These are phyloP conservation scores for Erysiphe pulchra DNA, from an alignment of 2,329 filamentous ascomycete genomes.

Conservation along the genomic window DNA sequence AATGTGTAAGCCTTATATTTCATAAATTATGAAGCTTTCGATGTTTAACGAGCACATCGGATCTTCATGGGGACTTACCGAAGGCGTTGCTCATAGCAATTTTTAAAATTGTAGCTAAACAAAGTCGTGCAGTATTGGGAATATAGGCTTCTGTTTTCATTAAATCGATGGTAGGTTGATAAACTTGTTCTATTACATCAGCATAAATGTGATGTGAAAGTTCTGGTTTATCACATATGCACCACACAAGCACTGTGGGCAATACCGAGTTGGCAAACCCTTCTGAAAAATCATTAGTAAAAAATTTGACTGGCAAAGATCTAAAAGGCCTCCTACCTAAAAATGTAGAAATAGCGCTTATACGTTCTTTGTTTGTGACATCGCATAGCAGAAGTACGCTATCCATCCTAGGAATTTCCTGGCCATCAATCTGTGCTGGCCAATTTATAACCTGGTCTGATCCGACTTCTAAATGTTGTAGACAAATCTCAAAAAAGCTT, in stretches of 20 bases:
- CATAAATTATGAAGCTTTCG: too few species aligned
- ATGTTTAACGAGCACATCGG: too few species aligned
- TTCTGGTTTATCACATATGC: slow-evolving; percentile 64
- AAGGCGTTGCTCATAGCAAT: slow-evolving; percentile 27
- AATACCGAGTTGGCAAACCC: slow-evolving; percentile 46
- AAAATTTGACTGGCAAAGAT: not conserved
- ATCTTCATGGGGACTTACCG: too few species aligned
- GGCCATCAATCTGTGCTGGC: slow-evolving; percentile 43
- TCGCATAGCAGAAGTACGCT: slow-evolving; percentile 74
- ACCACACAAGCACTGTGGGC: slow-evolving; percentile 61
- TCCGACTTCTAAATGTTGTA: slow-evolving; percentile 36
- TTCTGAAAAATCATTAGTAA: slow-evolving; percentile 22
- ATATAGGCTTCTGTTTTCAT: slow-evolving; percentile 47
- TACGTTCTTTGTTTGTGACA: slow-evolving; percentile 51
- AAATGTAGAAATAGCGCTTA: slow-evolving; percentile 47
- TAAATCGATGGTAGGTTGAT: slow-evolving; percentile 42
- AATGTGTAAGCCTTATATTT: too few species aligned
- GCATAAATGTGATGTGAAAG: slow-evolving; percentile 46
- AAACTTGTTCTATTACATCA: slow-evolving; percentile 36
- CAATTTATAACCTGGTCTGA: slow-evolving; percentile 33
- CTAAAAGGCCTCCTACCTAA: slow-evolving; percentile 36
- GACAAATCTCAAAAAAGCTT: slow-evolving; percentile 37
- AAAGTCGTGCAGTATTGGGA: slow-evolving; percentile 47
- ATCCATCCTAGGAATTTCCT: slow-evolving; percentile 50
- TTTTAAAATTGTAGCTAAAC: slow-evolving; percentile 49